Conservation (phyloP, 1,284 basidiomycete genomes). For the Cutaneotrichosporon cavernicola region DNA sequence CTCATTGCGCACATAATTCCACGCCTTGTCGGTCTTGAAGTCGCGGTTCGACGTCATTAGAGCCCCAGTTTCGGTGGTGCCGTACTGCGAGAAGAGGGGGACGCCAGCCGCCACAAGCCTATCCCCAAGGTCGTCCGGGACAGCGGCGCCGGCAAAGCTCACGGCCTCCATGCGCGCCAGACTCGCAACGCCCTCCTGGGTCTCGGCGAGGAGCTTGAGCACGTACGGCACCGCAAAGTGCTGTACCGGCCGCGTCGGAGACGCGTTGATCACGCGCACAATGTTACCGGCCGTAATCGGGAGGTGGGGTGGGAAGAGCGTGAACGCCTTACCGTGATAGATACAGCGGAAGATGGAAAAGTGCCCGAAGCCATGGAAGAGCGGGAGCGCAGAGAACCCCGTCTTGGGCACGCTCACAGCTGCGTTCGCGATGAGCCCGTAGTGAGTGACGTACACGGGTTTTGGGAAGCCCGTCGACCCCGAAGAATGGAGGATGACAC, state of each 20-base stretch:
- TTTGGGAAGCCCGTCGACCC: constrained; percentile 60
- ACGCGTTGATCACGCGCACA: constrained; percentile 40
- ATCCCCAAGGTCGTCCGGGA: constrained; percentile 60
- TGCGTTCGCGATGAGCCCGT: constrained; percentile 47
- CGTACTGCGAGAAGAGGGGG: constrained; percentile 60
- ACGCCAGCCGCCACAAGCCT: constrained; percentile 59
- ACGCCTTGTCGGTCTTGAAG: constrained; percentile 58
- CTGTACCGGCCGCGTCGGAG: constrained; percentile 47
- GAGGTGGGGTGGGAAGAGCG: constrained; percentile 60
- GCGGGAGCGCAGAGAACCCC: constrained; percentile 58
- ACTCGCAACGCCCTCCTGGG: constrained; percentile 55
- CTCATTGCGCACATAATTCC: constrained; percentile 61
- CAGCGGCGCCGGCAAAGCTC: constrained; percentile 50
- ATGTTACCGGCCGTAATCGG: constrained; percentile 60
- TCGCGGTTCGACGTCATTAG: constrained; percentile 59
- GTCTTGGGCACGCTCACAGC: constrained; percentile 49
- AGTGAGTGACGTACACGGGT: constrained; percentile 49
- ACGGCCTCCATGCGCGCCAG: constrained; percentile 60
- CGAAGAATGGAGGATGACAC: constrained; percentile 63
- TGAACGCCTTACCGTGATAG: constrained; percentile 56
- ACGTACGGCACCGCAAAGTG: constrained; percentile 56
- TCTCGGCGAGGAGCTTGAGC: constrained; percentile 58
- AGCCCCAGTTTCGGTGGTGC: constrained; percentile 54
- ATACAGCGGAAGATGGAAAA: constrained; percentile 55
- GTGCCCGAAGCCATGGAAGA: constrained; percentile 58